Evolutionary conservation across 1,139 yeast genomes (phyloP), one percentile per base, ranked within the genome.

Genomic region (Lodderomyces beijingensis): DNA sequence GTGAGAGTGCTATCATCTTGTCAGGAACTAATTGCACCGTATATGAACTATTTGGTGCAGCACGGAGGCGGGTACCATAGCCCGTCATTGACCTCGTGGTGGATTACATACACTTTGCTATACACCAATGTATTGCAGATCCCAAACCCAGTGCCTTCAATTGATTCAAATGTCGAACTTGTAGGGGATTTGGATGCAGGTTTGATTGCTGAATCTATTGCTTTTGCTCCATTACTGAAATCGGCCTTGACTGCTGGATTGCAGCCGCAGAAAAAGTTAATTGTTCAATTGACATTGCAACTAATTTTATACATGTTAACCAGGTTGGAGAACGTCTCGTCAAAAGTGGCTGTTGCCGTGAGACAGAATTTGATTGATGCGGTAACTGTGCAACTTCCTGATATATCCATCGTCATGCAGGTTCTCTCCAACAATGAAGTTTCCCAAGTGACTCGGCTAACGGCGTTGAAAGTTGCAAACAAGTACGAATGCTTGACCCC

Each of bases 11-110:
- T 89, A 28, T 41, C 56, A 2, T 49, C 62, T 21, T 67, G 77
- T 30, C 82, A 86, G 1, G 96, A 88, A 48, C 64, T 91, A 23
- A 69, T 86, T 1, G 77, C 88, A 1, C 85, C 89, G 1, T 89
- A 83, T 43, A 67, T 77, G 53, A 65, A 74, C 32, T 71, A 77
- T 56, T 50, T 79, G 18, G 68, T 74, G 3, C 58, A 63, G 19
- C 68, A 74, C 22, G 71, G 74, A 26, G 73, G 74, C 39, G 85
- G 77, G 28, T 69, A 66, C 39, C 87, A 63, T 55, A 89, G 81
- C 35, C 93, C 95, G 2, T 71, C 77, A 30, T 61, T 81, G 38
- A 66, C 93, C 1, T 78, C 89, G 4, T 86, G 84, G 63, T 89
- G 95, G 89, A 65, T 88, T 22, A 82, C 91, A 7, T 81, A 76